phyloP scores from a whole-genome alignment of 2,329 filamentous ascomycete genomes.

The Fusarium pseudocircinatum region DNA sequence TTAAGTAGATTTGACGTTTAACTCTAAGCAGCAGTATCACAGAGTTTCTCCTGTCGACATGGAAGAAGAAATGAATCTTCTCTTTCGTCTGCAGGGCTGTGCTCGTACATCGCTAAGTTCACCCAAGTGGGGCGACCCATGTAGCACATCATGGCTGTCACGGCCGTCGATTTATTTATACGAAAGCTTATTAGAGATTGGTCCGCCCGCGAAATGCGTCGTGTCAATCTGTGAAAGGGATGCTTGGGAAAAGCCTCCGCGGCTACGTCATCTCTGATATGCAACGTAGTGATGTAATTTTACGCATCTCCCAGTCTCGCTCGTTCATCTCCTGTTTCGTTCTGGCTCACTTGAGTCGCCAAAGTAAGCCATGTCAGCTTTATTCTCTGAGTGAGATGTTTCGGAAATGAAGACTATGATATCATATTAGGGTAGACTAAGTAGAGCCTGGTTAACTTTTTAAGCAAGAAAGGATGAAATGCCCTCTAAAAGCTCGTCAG shows the following conservation, averaged over 20 bases:
- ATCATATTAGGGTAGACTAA: too few species aligned
- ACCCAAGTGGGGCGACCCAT: neutral
- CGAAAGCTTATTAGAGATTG: neutral
- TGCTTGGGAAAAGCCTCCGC: neutral
- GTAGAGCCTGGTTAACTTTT: too few species aligned
- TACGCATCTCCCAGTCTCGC: neutral
- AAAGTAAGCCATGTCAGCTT: neutral
- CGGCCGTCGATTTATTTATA: neutral
- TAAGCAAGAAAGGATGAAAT: too few species aligned
- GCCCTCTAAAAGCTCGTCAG: too few species aligned
- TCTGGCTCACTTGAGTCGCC: neutral
- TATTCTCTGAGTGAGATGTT: too few species aligned
- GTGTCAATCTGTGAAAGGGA: neutral
- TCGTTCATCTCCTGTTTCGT: neutral
- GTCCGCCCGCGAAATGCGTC: neutral
- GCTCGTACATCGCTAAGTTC: neutral
- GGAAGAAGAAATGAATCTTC: neutral
- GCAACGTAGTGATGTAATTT: neutral
- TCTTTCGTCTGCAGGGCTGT: neutral
- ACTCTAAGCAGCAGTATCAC: accelerated
- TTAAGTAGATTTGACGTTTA: accelerated
- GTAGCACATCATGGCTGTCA: neutral
- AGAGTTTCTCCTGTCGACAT: neutral
- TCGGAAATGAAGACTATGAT: too few species aligned
- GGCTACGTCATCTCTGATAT: neutral